Percentiles rank a stretch among this genome's conserved stretches.
These are phyloP conservation scores for Fagopyrum tataricum DNA, from an alignment of 148 eudicot species.

Conservation along the genomic window DNA sequence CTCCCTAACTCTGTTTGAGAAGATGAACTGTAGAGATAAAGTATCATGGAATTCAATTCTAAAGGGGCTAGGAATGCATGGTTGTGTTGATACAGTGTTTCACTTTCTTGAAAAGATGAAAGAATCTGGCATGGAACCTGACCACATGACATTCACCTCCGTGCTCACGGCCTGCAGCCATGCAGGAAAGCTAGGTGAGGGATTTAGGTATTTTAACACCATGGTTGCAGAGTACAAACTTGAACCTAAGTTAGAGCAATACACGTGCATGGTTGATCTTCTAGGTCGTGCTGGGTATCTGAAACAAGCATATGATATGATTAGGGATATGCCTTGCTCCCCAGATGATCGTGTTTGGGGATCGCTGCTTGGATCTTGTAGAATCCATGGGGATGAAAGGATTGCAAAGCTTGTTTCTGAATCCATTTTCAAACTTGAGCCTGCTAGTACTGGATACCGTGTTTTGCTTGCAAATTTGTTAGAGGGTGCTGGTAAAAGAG, in stretches of 20 bases:
- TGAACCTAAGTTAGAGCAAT: conserved; percentile 63
- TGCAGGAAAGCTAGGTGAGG: too few species aligned
- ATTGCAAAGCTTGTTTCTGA: conserved; percentile 32
- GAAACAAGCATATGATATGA: conserved; percentile 64
- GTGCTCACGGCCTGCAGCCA: too few species aligned
- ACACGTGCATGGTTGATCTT: conserved; percentile 76
- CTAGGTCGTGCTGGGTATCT: conserved; percentile 81
- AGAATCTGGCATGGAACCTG: too few species aligned
- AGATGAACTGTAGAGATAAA: conserved; percentile 47
- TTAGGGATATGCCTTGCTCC: conserved; percentile 43
- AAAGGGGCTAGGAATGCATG: conserved; percentile 73
- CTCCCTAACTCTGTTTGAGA: conserved; percentile 49
- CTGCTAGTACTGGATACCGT: conserved; percentile 31
- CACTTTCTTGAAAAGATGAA: too few species aligned
- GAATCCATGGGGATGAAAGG: conserved; percentile 62
- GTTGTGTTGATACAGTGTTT: conserved; percentile 48
- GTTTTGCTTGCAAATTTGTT: conserved; percentile 44
- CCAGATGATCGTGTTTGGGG: conserved; percentile 58
- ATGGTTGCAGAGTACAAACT: conserved; percentile 68
- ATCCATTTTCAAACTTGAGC: conserved; percentile 33
- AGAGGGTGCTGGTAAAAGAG: conserved; percentile 30
- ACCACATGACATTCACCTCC: too few species aligned
- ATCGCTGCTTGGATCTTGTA: conserved; percentile 75
- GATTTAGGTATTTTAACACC: too few species aligned
- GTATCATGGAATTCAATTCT: conserved; percentile 80